A percentile compares a stretch with the other conserved stretches of the same genome.
Evolutionary conservation across 2,329 filamentous ascomycete species (phyloP).

Genomic region (Capronia epimyces): DNA sequence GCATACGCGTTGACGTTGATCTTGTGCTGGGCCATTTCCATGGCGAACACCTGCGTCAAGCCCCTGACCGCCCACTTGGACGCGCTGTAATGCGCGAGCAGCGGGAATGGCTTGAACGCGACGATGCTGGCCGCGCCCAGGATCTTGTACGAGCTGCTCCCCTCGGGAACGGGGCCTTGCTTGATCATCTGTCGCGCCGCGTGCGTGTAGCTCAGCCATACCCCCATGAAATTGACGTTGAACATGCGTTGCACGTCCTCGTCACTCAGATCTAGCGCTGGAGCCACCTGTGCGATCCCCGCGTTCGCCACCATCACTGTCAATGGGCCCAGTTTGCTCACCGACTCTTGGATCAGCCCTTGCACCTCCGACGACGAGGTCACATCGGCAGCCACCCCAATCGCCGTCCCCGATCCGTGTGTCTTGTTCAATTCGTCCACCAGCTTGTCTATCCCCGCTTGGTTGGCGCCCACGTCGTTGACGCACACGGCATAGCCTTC

Average conservation of each 20-base stretch:
- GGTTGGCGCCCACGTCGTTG: slow-evolving; percentile 56
- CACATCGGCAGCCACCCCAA: slow-evolving; percentile 57
- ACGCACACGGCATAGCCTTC: slow-evolving; percentile 64
- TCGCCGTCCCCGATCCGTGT: slow-evolving; percentile 35
- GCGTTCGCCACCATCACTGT: slow-evolving; percentile 56
- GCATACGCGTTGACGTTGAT: slow-evolving; percentile 65
- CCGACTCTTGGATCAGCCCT: slow-evolving; percentile 48
- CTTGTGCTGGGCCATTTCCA: slow-evolving; percentile 58
- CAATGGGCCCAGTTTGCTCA: slow-evolving; percentile 49
- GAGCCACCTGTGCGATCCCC: slow-evolving; percentile 55
- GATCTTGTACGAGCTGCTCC: slow-evolving; percentile 42
- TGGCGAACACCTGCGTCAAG: slow-evolving; percentile 60
- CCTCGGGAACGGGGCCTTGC: slow-evolving; percentile 47
- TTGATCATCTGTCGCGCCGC: slow-evolving; percentile 61
- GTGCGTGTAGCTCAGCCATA: slow-evolving; percentile 59
- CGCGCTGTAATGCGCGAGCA: slow-evolving; percentile 59
- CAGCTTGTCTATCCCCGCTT: slow-evolving; percentile 48
- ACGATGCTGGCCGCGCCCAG: slow-evolving; percentile 53
- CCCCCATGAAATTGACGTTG: slow-evolving; percentile 57
- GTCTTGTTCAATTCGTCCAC: slow-evolving; percentile 26
- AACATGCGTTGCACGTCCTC: slow-evolving; percentile 57
- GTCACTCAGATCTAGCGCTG: slow-evolving; percentile 52
- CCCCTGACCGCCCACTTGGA: slow-evolving; percentile 64
- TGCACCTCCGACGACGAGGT: slow-evolving; percentile 52
- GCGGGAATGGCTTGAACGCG: slow-evolving; percentile 50